A percentile compares a stretch with the other conserved stretches of the same genome.
phyloP scores from a whole-genome alignment of 805 yeast genomes.

The Kuraishia borneana region DNA sequence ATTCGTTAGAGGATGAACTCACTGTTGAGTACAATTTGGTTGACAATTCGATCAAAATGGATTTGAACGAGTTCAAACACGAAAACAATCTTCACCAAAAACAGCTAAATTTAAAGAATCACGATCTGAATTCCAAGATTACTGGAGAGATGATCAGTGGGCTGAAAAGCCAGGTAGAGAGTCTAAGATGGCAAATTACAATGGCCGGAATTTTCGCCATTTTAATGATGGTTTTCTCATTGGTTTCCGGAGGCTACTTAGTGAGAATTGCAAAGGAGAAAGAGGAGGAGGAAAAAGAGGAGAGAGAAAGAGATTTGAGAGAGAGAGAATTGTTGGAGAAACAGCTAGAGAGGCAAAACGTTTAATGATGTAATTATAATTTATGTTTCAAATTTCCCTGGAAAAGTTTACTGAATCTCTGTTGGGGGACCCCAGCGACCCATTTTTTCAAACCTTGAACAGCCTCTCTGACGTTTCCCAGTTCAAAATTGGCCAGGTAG shows the following conservation, averaged over 20 bases:
- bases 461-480: conserved; percentile 55
- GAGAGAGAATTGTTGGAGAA: background rate
- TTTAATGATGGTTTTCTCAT: conserved; percentile 47
- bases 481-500: conserved; percentile 23
- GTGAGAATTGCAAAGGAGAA: conserved; percentile 11
- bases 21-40: conserved; percentile 52
- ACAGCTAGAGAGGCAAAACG: background rate
- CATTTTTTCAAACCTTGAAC: conserved; percentile 60
- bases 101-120: conserved; percentile 55
- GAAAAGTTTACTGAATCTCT: conserved; percentile 43
- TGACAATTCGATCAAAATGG: conserved; percentile 68
- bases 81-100: conserved; percentile 72
- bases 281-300: background rate
- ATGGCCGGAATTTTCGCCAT: conserved; percentile 79
- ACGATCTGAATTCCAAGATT: conserved; percentile 77
- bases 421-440: conserved; percentile 65
- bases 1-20: conserved; percentile 64
- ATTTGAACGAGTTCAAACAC: conserved; percentile 75
- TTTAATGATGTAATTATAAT: conserved; percentile 22
- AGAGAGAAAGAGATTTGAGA: conserved; percentile 1
- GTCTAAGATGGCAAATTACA: conserved; percentile 87
- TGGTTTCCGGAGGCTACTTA: conserved; percentile 35
- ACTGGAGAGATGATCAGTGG: conserved; percentile 74
- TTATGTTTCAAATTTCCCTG: conserved; percentile 49
- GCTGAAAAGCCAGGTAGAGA: conserved; percentile 77